Conservation (phyloP, 164 flowering plant species). For the Nymphaea colorata region DNA sequence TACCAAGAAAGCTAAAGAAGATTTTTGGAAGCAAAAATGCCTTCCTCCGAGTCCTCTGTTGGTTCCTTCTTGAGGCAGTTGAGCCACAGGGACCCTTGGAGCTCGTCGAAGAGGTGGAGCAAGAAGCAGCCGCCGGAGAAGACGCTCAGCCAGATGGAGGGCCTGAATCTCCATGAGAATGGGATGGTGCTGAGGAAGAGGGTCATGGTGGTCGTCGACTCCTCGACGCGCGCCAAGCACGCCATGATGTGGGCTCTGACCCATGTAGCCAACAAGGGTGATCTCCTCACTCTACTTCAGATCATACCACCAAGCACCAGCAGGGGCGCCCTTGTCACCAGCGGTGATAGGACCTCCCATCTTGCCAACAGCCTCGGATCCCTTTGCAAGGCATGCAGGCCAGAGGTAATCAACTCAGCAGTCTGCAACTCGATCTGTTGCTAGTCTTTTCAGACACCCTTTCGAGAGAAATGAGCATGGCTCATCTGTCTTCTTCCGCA, state of each 20-base stretch:
- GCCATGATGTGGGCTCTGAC: slow-evolving; percentile 97
- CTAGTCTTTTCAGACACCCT: no score
- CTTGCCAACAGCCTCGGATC: slow-evolving; percentile 64
- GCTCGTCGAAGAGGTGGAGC: slow-evolving; percentile 54
- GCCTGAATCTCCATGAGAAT: slow-evolving; percentile 21
- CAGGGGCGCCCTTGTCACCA: slow-evolving; percentile 1
- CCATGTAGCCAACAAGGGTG: slow-evolving; percentile 75
- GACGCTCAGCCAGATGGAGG: slow-evolving; percentile 42
- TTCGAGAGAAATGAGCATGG: no score
- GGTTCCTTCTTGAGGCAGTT: slow-evolving; percentile 44
- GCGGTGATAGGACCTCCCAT: slow-evolving; percentile 21
- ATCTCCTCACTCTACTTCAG: slow-evolving; percentile 71
- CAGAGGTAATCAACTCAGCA: slow-evolving; percentile 39
- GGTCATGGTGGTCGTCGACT: slow-evolving; percentile 80
- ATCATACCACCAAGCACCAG: slow-evolving; percentile 30
- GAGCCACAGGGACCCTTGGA: slow-evolving; percentile 53
- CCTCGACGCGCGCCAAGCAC: slow-evolving; percentile 49
- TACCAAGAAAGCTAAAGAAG: no score
- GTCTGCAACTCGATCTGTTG: background rate
- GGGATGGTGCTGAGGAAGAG: slow-evolving; percentile 50
- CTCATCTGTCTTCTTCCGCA: no score
- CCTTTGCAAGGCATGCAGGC: slow-evolving; percentile 77
- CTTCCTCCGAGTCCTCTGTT: slow-evolving; percentile 8
- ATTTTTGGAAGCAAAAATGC: no score
- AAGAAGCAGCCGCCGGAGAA: slow-evolving; percentile 11